Percentiles rank a stretch among this genome's conserved stretches.
Conservation (phyloP, 495 filamentous ascomycete species). For the Thermothielavioides terrestris region DNA sequence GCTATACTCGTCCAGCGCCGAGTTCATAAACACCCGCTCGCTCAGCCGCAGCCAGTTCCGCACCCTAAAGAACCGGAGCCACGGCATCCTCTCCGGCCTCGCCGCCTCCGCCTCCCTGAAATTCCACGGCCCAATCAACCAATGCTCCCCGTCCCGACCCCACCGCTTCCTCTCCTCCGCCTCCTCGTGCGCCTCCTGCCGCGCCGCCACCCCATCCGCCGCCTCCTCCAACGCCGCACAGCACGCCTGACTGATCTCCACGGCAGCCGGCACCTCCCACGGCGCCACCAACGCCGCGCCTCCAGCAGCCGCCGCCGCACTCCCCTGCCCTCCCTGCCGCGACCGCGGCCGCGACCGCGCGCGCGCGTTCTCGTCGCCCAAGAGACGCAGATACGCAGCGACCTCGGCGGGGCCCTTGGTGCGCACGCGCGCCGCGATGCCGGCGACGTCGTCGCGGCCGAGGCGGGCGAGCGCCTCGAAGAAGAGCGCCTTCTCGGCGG, state of each 20-base stretch:
- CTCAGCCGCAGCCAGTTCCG: slow-evolving; percentile 58
- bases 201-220: slow-evolving; percentile 50
- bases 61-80: slow-evolving; percentile 42
- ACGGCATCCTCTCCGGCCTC: not conserved
- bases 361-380: too few relatives aligned
- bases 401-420: slow-evolving; percentile 73
- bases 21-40: slow-evolving; percentile 70
- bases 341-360: too few relatives aligned
- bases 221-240: slow-evolving; percentile 56
- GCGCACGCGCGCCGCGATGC: slow-evolving; percentile 54
- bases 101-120: slow-evolving; percentile 11
- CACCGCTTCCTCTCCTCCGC: slow-evolving; percentile 45
- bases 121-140: slow-evolving; percentile 2
- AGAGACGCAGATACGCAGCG: slow-evolving; percentile 52
- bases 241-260: slow-evolving; percentile 61
- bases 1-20: slow-evolving; percentile 50
- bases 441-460: slow-evolving; percentile 50
- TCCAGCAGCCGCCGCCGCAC: not conserved
- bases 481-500: slow-evolving; percentile 58
- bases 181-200: slow-evolving; percentile 51
- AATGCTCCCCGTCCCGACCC: slow-evolving; percentile 20
- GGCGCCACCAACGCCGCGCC: slow-evolving; percentile 16
- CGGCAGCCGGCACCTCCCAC: slow-evolving; percentile 62
- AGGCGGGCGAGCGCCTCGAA: slow-evolving; percentile 56
- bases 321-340: too few relatives aligned